These are phyloP conservation scores for Paecilomyces variotii DNA, from an alignment of 2,329 filamentous ascomycete species.

Conservation along the genomic window DNA sequence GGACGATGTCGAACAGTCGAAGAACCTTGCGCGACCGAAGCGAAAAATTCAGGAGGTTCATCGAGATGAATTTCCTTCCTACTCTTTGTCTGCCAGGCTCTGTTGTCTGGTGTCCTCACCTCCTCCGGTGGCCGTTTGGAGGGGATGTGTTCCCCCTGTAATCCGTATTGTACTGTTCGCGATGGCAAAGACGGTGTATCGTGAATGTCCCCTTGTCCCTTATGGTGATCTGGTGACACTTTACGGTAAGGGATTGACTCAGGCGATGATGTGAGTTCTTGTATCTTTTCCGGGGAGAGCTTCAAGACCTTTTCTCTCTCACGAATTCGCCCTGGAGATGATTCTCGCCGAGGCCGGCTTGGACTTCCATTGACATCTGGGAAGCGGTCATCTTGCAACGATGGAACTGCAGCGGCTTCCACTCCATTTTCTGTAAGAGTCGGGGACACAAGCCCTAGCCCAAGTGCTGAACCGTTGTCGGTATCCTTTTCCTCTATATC, in stretches of 20 bases:
- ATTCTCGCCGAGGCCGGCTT: background rate
- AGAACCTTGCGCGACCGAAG: slow-evolving; percentile 10
- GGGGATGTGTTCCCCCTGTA: slow-evolving; percentile 7
- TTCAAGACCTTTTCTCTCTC: slow-evolving; percentile 36
- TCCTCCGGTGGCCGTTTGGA: slow-evolving; percentile 19
- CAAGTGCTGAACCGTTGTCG: background rate
- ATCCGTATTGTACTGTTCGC: background rate
- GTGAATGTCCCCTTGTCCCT: background rate
- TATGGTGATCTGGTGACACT: slow-evolving; percentile 12
- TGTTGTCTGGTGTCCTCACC: slow-evolving; percentile 10
- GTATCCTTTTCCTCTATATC: background rate
- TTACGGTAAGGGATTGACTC: slow-evolving; percentile 40
- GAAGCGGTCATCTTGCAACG: background rate
- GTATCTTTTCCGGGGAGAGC: slow-evolving; percentile 43
- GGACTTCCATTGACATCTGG: background rate
- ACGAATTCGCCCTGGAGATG: slow-evolving; percentile 4
- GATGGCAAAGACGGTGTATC: background rate
- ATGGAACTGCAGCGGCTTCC: background rate
- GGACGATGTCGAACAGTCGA: slow-evolving; percentile 22
- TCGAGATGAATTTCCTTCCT: slow-evolving; percentile 19
- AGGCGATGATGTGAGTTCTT: slow-evolving; percentile 42
- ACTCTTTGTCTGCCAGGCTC: slow-evolving; percentile 14
- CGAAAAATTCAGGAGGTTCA: slow-evolving; percentile 14
- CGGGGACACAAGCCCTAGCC: background rate
- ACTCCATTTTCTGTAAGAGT: background rate